Percentiles rank a stretch among this genome's conserved stretches.
Evolutionary conservation across 2,329 filamentous ascomycete genomes (phyloP).

Genomic region (Ceratocystis colombiana): DNA sequence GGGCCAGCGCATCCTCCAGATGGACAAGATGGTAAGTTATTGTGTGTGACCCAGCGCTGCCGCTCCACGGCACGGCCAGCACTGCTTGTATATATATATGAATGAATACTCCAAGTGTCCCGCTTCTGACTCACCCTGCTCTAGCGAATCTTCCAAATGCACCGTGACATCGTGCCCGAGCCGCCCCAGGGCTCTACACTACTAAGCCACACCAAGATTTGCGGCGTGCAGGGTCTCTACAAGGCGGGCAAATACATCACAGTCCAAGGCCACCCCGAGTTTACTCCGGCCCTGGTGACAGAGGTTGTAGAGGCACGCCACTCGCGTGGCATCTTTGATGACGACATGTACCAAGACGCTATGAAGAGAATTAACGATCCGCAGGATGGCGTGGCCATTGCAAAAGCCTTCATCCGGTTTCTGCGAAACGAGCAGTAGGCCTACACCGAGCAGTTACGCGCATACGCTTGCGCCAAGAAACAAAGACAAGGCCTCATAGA

Average conservation of each 20-base stretch:
- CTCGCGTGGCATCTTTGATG: slow-evolving; percentile 59
- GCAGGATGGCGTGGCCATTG: slow-evolving; percentile 73
- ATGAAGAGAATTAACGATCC: slow-evolving; percentile 53
- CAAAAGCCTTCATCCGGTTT: slow-evolving; percentile 65
- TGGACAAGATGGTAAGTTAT: slow-evolving; percentile 45
- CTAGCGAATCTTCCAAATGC: slow-evolving; percentile 73
- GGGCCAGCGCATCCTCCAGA: slow-evolving; percentile 62
- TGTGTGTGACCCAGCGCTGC: not conserved
- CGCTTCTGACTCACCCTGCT: not conserved
- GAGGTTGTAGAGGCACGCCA: slow-evolving; percentile 58
- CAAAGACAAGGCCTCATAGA: too few species aligned
- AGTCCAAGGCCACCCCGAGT: slow-evolving; percentile 82
- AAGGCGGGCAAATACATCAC: slow-evolving; percentile 55
- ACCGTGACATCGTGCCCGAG: slow-evolving; percentile 62
- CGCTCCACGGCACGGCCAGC: not conserved
- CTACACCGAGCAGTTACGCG: too few species aligned
- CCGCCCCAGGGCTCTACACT: slow-evolving; percentile 52
- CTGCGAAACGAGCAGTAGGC: slow-evolving; percentile 44
- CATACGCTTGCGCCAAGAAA: too few species aligned
- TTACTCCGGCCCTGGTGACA: slow-evolving; percentile 58
- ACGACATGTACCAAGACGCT: slow-evolving; percentile 53
- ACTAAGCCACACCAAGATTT: slow-evolving; percentile 56
- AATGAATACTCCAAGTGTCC: not conserved
- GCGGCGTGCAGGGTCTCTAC: slow-evolving; percentile 74
- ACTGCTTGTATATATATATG: not conserved